Evolutionary conservation across 2,329 filamentous ascomycete species (phyloP).

Genomic region (Zalaria obscura): DNA sequence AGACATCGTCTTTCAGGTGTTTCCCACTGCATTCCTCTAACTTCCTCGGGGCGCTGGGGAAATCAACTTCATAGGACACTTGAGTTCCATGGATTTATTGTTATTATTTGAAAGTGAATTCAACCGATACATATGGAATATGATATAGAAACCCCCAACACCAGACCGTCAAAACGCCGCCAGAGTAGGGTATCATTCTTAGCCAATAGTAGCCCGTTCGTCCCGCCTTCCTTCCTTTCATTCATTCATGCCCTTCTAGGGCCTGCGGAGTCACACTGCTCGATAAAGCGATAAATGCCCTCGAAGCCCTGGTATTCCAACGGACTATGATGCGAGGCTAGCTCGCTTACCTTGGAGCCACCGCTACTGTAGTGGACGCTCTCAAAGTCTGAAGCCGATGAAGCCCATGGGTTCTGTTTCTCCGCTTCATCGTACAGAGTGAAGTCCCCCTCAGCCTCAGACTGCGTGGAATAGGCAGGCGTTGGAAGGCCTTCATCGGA

Average conservation of each 20-base stretch:
- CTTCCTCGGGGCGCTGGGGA: too few relatives aligned
- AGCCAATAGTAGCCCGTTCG: neutral
- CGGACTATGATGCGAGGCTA: conserved; percentile 17
- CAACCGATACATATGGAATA: neutral
- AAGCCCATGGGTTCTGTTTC: conserved; percentile 39
- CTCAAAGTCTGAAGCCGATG: conserved; percentile 40
- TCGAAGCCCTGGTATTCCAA: conserved; percentile 49
- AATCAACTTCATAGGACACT: too few relatives aligned
- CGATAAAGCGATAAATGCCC: conserved; percentile 52
- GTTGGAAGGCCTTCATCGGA: conserved; percentile 11
- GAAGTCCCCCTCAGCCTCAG: conserved; percentile 15
- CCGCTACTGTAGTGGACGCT: conserved; percentile 41
- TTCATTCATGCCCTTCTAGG: conserved; percentile 4
- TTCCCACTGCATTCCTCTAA: too few relatives aligned
- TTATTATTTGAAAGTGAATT: too few relatives aligned
- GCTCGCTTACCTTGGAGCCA: conserved; percentile 14
- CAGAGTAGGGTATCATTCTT: neutral
- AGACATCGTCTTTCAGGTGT: too few relatives aligned
- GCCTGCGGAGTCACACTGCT: conserved; percentile 41
- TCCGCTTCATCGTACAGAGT: conserved; percentile 12
- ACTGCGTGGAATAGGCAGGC: conserved; percentile 20
- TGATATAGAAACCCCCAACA: neutral
- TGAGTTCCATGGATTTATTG: too few relatives aligned
- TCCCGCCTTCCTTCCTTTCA: neutral
- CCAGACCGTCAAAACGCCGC: neutral